These are phyloP conservation scores for Radiomyces spectabilis DNA, from an alignment of 192 early-diverging fungal species.

Conservation along the genomic window DNA sequence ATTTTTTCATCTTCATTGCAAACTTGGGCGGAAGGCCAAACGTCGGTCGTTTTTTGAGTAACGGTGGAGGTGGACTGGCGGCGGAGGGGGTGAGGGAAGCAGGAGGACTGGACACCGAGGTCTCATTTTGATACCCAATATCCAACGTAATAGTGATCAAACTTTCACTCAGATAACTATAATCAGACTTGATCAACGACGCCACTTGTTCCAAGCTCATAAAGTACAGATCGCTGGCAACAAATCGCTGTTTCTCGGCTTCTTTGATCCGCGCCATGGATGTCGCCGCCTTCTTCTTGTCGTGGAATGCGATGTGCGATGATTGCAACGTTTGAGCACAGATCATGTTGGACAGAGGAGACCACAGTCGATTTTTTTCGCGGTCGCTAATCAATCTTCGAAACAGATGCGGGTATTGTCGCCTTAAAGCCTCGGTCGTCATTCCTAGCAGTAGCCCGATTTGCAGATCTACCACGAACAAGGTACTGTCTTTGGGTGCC, in stretches of 20 bases:
- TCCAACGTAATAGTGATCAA: conserved; percentile 65
- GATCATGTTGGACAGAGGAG: conserved; percentile 59
- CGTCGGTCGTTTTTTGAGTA: conserved; percentile 8
- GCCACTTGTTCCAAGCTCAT: conserved; percentile 58
- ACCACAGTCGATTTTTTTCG: conserved; percentile 68
- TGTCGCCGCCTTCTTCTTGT: background rate
- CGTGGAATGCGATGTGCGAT: background rate
- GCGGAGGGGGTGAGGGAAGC: background rate
- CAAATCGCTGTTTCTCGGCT: conserved; percentile 56
- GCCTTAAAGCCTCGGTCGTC: conserved; percentile 37
- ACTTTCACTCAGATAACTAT: conserved; percentile 52
- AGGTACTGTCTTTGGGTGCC: conserved; percentile 20
- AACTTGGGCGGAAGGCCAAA: conserved; percentile 29
- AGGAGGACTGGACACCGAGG: background rate
- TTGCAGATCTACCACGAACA: conserved; percentile 64
- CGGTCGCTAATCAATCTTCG: conserved; percentile 38
- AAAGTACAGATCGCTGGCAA: conserved; percentile 53
- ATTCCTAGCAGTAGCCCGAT: conserved; percentile 55
- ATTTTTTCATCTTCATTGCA: conserved; percentile 31
- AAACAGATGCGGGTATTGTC: conserved; percentile 51
- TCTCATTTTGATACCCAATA: conserved; percentile 35
- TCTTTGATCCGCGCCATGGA: conserved; percentile 26
- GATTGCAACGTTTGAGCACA: conserved; percentile 37
- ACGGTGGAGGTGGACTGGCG: background rate
- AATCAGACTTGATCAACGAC: conserved; percentile 53